Percentiles rank a stretch among this genome's conserved stretches.
phyloP scores from a whole-genome alignment of 805 yeast genomes.

The Millerozyma miso region DNA sequence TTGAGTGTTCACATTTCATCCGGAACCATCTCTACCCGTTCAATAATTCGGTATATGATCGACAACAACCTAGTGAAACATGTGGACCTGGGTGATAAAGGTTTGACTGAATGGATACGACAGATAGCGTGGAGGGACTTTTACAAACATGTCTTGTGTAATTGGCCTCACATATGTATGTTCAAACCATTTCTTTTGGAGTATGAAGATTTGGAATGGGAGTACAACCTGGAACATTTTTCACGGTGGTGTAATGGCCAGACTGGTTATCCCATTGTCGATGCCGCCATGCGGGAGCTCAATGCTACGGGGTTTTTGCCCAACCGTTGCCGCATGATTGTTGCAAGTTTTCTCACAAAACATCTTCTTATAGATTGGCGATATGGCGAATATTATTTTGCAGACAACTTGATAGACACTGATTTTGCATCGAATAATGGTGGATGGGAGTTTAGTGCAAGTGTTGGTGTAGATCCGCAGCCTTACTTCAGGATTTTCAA shows the following conservation, averaged over 20 bases:
- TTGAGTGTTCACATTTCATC: constrained; percentile 44
- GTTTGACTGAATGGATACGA: constrained; percentile 43
- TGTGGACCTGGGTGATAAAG: constrained; percentile 24
- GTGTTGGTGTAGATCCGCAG: constrained; percentile 52
- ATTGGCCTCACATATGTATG: constrained; percentile 52
- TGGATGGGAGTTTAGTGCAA: constrained; percentile 55
- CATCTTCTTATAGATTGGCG: constrained; percentile 53
- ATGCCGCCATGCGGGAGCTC: constrained; percentile 54
- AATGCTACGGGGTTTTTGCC: constrained; percentile 50
- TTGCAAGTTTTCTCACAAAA: constrained; percentile 48
- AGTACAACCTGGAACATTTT: constrained; percentile 37
- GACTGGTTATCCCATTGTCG: constrained; percentile 56
- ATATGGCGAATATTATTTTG: constrained; percentile 50
- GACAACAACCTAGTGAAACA: constrained; percentile 19
- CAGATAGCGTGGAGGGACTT: constrained; percentile 61
- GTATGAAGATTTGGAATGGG: constrained; percentile 40
- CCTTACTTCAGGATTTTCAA: constrained; percentile 56
- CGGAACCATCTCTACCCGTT: constrained; percentile 44
- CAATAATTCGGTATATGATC: constrained; percentile 29
- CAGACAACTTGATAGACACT: constrained; percentile 45
- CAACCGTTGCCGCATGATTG: constrained; percentile 53
- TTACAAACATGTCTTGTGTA: constrained; percentile 44
- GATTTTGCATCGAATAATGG: constrained; percentile 54
- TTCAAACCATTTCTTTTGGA: constrained; percentile 45
- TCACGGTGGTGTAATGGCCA: constrained; percentile 49